Evolutionary conservation across 169 alveolate species (phyloP).

Genomic region (Sarcocystis neurona): DNA sequence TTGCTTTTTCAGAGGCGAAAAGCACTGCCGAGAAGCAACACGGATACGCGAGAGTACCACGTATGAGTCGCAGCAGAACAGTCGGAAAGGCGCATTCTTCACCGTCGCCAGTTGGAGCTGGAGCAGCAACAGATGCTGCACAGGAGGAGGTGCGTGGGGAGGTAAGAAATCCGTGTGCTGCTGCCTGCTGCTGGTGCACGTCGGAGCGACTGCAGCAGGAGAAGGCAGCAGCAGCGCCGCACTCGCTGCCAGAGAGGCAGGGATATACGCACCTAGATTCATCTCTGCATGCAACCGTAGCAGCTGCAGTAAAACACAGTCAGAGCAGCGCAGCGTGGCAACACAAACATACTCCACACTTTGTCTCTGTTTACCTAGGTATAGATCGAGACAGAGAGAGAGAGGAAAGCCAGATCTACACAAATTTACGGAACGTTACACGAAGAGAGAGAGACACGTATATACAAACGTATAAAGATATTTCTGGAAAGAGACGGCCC

Average conservation of each 20-base stretch:
- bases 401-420: too few relatives aligned
- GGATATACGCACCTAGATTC: not conserved
- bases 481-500: too few relatives aligned
- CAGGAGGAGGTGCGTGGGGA: not conserved
- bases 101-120: not conserved
- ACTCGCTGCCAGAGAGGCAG: not conserved
- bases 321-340: too few relatives aligned
- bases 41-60: not conserved
- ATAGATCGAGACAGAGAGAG: too few relatives aligned
- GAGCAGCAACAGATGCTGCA: not conserved
- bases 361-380: too few relatives aligned
- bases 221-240: not conserved
- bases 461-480: not conserved
- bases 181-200: not conserved
- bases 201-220: not conserved
- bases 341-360: too few relatives aligned
- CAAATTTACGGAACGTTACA: too few relatives aligned
- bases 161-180: not conserved
- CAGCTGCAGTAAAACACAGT: not conserved
- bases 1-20: too few relatives aligned
- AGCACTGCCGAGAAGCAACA: too few relatives aligned
- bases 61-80: not conserved
- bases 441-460: not conserved
- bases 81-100: slow-evolving; percentile 16
- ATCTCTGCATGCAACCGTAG: not conserved